A percentile compares a stretch with the other conserved stretches of the same genome.
These are phyloP conservation scores for Cercophora sp. DNA, from an alignment of 495 filamentous ascomycete genomes.

Conservation along the genomic window DNA sequence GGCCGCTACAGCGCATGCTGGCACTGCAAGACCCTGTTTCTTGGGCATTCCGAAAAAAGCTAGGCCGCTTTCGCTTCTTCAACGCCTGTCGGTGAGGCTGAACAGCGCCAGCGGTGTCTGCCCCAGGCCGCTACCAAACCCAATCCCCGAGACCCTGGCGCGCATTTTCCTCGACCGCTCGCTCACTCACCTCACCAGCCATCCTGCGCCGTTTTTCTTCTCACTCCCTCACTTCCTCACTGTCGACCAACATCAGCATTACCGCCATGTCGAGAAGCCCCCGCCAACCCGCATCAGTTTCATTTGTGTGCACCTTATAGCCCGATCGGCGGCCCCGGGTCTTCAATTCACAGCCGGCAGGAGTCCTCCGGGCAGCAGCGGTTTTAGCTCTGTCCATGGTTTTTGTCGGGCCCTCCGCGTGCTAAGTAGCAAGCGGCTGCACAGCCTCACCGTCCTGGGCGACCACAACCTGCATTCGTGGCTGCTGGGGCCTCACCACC, in stretches of 20 bases:
- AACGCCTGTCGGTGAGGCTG: slow-evolving; percentile 3
- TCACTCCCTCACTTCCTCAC: neutral
- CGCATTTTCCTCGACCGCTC: neutral
- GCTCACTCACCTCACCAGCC: neutral
- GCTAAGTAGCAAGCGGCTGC: slow-evolving; percentile 2
- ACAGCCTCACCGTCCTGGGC: slow-evolving; percentile 4
- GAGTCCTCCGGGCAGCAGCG: slow-evolving; percentile 6
- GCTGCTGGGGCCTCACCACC: neutral
- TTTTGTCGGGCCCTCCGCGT: neutral
- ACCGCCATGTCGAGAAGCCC: neutral
- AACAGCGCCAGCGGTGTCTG: neutral
- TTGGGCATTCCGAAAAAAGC: neutral
- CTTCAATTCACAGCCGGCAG: neutral
- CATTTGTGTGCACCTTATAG: neutral
- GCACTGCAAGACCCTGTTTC: too few species aligned
- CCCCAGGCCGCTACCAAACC: neutral
- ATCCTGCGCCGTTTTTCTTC: slow-evolving; percentile 1
- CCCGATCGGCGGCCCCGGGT: slow-evolving; percentile 13
- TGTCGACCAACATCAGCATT: neutral
- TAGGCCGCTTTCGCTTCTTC: neutral
- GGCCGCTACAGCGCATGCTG: too few species aligned
- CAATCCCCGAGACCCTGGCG: neutral
- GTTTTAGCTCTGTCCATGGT: neutral
- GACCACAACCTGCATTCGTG: slow-evolving; percentile 1
- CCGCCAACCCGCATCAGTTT: neutral